phyloP scores from a whole-genome alignment of 768 basidiomycete genomes.

The Suillus brevipes region DNA sequence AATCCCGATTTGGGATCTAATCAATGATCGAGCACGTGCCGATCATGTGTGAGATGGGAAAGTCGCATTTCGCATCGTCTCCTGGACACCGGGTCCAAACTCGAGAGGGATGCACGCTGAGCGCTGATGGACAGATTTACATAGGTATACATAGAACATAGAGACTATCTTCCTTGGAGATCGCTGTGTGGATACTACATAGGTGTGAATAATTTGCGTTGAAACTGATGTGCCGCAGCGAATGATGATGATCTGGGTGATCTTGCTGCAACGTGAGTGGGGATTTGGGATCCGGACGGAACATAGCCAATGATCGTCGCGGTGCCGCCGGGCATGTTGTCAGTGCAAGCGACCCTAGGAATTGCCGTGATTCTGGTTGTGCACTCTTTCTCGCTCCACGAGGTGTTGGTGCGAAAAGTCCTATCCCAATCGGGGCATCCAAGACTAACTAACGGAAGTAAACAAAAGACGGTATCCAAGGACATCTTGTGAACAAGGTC shows the following conservation, averaged over 20 bases:
- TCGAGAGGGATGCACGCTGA: neutral
- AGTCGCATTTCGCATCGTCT: neutral
- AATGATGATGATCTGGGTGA: neutral
- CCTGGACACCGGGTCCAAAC: constrained; percentile 1
- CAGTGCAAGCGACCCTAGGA: neutral
- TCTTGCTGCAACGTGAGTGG: neutral
- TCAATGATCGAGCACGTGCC: constrained; percentile 2
- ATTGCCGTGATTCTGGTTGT: neutral
- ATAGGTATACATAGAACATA: neutral
- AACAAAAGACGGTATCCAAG: neutral
- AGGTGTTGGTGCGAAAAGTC: neutral
- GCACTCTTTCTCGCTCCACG: neutral
- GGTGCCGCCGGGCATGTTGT: neutral
- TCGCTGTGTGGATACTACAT: neutral
- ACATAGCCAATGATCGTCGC: neutral
- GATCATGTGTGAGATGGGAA: neutral
- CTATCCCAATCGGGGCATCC: neutral
- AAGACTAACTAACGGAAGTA: neutral
- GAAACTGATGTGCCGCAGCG: neutral
- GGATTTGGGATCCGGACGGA: neutral
- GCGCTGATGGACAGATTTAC: neutral
- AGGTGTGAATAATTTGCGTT: neutral
- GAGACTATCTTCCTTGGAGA: neutral
- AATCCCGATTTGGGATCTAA: neutral
- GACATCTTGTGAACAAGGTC: neutral